A percentile compares a stretch with the other conserved stretches of the same genome.
These are phyloP conservation scores for Lasiodiplodia hormozganensis DNA, from an alignment of 2,329 filamentous ascomycete species.

Conservation along the genomic window DNA sequence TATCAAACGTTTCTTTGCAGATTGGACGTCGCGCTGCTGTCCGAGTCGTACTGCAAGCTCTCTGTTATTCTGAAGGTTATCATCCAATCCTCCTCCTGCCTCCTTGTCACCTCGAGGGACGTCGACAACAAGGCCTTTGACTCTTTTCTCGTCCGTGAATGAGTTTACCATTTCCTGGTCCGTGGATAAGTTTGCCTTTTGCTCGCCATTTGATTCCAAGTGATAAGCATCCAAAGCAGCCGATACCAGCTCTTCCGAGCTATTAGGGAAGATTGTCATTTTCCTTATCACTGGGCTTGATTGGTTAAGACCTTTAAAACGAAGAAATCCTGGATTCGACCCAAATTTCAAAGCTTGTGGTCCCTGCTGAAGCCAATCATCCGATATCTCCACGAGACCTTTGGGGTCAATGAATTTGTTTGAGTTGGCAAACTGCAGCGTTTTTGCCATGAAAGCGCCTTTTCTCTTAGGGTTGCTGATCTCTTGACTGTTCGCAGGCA, in stretches of 20 bases:
- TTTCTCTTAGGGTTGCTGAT: fast-evolving
- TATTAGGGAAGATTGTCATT: too few relatives aligned
- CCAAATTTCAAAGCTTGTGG: constrained; percentile 2
- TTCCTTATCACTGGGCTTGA: not conserved
- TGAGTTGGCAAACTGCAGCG: not conserved
- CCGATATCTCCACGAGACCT: constrained; percentile 23
- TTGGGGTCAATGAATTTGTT: constrained; percentile 12
- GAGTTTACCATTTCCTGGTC: not conserved
- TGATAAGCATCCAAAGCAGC: not conserved
- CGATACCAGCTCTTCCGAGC: too few relatives aligned
- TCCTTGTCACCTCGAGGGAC: too few relatives aligned
- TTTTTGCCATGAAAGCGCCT: not conserved
- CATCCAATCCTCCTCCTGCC: too few relatives aligned
- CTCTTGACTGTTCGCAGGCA: fast-evolving
- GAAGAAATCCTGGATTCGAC: not conserved
- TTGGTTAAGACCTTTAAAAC: too few relatives aligned
- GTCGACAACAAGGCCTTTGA: not conserved
- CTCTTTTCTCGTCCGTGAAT: not conserved
- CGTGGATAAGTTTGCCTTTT: not conserved
- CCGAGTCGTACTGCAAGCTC: too few relatives aligned
- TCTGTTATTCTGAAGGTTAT: too few relatives aligned
- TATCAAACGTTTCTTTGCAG: not conserved
- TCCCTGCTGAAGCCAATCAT: constrained; percentile 27
- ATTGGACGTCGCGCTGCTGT: too few relatives aligned
- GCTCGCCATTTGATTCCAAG: not conserved